Percentiles rank a stretch among this genome's conserved stretches.
Conservation (phyloP, 352 stramenopile genomes). For the Globisporangium paroecandrum region DNA sequence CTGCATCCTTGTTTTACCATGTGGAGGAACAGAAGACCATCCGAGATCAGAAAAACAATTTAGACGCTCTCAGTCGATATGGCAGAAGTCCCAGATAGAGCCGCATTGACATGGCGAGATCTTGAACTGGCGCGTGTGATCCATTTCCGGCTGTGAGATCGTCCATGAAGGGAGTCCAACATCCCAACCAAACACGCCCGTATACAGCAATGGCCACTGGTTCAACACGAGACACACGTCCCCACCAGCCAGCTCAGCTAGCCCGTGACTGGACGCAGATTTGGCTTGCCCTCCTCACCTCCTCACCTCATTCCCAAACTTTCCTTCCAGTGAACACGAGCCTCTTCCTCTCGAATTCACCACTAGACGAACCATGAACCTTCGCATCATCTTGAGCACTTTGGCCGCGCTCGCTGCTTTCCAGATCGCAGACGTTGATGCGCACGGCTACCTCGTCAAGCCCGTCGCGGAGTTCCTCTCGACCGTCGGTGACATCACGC, state of each 20-base stretch:
- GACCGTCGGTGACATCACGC: conserved; percentile 24
- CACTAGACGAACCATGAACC: conserved; percentile 3
- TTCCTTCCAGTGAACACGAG: conserved; percentile 1
- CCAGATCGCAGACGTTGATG: conserved; percentile 9
- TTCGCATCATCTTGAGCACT: conserved; percentile 5
- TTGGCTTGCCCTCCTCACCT: not conserved
- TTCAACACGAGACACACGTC: not conserved
- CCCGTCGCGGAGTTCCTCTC: conserved; percentile 20
- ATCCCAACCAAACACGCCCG: not conserved
- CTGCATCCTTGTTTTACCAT: not conserved
- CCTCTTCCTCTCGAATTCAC: not conserved
- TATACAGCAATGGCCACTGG: not conserved
- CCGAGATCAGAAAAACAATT: not conserved
- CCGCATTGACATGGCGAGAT: not conserved
- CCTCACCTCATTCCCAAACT: conserved; percentile 3
- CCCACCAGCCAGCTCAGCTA: not conserved
- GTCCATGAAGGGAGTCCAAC: conserved; percentile 1
- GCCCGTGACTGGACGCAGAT: not conserved
- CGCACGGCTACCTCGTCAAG: conserved; percentile 21
- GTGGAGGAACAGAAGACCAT: not conserved
- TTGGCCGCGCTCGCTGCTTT: not conserved
- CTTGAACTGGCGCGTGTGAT: conserved; percentile 5
- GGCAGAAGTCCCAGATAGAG: not conserved
- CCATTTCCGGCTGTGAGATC: conserved; percentile 7
- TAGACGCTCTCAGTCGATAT: no score